Evolutionary conservation across 441 rosid genomes (phyloP), one percentile per base, ranked within the genome.

Genomic region (Macaranga tanarius): DNA sequence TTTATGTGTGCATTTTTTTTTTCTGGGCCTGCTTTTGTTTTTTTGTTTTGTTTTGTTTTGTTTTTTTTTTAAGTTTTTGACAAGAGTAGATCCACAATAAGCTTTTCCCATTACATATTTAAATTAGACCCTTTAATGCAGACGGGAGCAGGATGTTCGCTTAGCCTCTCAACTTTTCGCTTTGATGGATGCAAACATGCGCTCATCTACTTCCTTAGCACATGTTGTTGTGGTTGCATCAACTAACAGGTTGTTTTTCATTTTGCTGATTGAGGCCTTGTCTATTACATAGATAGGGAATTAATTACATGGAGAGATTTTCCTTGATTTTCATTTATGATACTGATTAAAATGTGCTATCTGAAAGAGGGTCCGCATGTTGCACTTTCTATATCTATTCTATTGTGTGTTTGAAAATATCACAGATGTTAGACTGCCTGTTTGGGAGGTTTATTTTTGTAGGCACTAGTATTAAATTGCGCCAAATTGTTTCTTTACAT

Each of bases 141-240:
- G 97, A 74, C 77, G 87, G 51, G 89, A 90, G 80, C 97, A 91
- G 71, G 91, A 87, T 73, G 97, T 88, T 80, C 97, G 96, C 47
- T 61, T 95, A 73, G 78, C 93, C 38, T 87, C 95, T 77, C 97
- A 95, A 71, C 90, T 95, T 56, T 84, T 73, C 62, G 80, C 87
- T 9, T 84, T 92, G 23, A 92, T 95, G 97, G 97, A 95, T 82
- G 86, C 90, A 69, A 90, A 82, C 77, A 89, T 81, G 74, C 83
- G 86, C 19, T 75, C 86, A 0, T 62, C 77, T 68, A 73, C 81
- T 68, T 81, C 88, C 76, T 75, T 76, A 68, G 84, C 87, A 22
- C 89, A 80, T 57, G 86, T 91, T 50, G 88, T 87, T 34, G 90
- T 95, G 72, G 94, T 95, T 71, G 96, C 99, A 73, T 90, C 99